phyloP scores from a whole-genome alignment of 2,329 filamentous ascomycete species.

The Sporothrix brasiliensis region DNA sequence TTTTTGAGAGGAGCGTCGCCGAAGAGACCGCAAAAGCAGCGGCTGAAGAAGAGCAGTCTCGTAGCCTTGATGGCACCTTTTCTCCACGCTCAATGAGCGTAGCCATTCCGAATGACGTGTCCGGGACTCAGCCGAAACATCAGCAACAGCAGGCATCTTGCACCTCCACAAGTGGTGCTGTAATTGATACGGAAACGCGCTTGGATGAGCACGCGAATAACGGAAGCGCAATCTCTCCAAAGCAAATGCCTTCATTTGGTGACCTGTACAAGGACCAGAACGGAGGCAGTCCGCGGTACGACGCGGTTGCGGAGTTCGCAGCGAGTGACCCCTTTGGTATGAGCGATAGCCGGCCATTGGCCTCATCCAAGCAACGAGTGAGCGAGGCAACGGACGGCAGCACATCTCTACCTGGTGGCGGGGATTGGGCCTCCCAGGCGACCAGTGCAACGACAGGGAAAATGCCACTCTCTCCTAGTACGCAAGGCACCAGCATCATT shows the following conservation, averaged over 20 bases:
- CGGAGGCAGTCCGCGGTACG: conserved; percentile 51
- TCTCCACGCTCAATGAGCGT: conserved; percentile 53
- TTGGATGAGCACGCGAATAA: not conserved
- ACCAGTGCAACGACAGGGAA: conserved; percentile 66
- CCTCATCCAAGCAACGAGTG: conserved; percentile 53
- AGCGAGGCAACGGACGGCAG: conserved; percentile 66
- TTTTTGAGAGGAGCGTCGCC: conserved; percentile 71
- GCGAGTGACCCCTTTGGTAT: conserved; percentile 55
- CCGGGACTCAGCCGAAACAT: conserved; percentile 28
- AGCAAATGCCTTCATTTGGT: conserved; percentile 43
- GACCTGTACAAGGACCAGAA: conserved; percentile 48
- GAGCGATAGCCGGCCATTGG: conserved; percentile 48
- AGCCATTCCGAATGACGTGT: conserved; percentile 37
- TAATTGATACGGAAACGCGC: not conserved
- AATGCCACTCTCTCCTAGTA: conserved; percentile 66
- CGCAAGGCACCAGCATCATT: conserved; percentile 66
- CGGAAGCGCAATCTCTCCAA: conserved; percentile 35
- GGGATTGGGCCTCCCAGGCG: conserved; percentile 65
- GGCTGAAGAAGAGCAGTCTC: conserved; percentile 41
- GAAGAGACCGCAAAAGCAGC: conserved; percentile 61
- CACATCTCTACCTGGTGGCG: conserved; percentile 55
- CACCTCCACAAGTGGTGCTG: not conserved
- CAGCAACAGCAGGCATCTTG: conserved; percentile 31
- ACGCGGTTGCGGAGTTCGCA: conserved; percentile 52
- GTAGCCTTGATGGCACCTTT: conserved; percentile 48